A percentile compares a stretch with the other conserved stretches of the same genome.
phyloP scores from a whole-genome alignment of 164 flowering plant genomes.

The Pachysandra terminalis region DNA sequence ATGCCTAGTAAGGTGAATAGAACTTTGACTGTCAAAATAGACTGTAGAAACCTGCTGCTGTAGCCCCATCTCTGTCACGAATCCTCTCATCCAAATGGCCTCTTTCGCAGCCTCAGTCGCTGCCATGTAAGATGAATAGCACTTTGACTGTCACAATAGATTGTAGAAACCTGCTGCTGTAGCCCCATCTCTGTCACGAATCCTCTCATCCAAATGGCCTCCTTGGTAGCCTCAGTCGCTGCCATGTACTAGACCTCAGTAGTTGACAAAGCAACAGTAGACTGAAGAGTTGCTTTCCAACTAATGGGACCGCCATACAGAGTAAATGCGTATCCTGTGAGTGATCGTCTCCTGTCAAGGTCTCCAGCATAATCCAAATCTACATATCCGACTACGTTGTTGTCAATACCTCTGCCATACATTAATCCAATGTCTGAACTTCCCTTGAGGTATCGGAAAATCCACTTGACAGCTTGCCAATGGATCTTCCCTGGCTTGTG shows the following conservation, averaged over 20 bases:
- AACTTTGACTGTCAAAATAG: neutral
- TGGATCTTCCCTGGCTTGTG: neutral
- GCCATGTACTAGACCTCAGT: neutral
- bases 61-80: neutral
- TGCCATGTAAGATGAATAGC: too few species aligned
- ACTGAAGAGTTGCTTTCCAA: neutral
- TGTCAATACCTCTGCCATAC: neutral
- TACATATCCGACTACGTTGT: neutral
- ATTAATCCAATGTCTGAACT: neutral
- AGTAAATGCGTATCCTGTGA: neutral
- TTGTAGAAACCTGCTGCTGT: too few species aligned
- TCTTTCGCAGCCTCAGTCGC: neutral
- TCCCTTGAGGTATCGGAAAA: neutral
- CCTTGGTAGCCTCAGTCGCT: neutral
- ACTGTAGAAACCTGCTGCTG: neutral
- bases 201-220: neutral
- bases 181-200: neutral
- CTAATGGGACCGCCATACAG: neutral
- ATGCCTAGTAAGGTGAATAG: neutral
- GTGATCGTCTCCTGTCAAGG: neutral
- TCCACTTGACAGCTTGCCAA: constrained; percentile 7
- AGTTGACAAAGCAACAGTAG: neutral
- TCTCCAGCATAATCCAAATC: constrained; percentile 5
- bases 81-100: neutral
- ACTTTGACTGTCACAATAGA: too few species aligned